Evolutionary conservation across 148 eudicot genomes (phyloP), one percentile per base, ranked within the genome.

Genomic region (Cornus kousa): DNA sequence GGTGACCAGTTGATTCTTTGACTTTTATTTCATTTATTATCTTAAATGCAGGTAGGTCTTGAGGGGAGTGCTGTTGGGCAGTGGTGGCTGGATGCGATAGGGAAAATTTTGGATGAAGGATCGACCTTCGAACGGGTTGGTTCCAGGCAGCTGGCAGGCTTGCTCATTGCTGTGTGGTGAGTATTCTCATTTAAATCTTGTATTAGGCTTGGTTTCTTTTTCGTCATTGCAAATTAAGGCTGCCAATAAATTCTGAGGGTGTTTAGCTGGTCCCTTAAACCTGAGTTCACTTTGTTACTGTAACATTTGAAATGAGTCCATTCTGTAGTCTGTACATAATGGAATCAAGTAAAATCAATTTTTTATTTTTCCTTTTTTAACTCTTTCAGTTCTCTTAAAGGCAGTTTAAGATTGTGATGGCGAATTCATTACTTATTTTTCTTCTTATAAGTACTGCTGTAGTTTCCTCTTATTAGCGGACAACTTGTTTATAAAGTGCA

Each of bases 51-150:
- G 98, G 93, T 96, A 75, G 99, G 99, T 80, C 88, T 96, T 83
- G 99, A 93, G 83, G 98, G 99, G 48, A 96, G 98, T 90, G 43
- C 92, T 80, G 94, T 91, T 75, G 99, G 99, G 77, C 99, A 93
- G 82, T 93, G 93, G 98, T 96, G 99, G 99, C 88, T 93, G 70
- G 98, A 96, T 28, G 87, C 90, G 85, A 89, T 96, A 67, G 99
- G 94, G 19, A 88, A 76, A 81, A 87, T 90, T 46, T 88, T 96
- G 89, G 98, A 88, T 76, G 99, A 96, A 86, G 97, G 95, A 59
- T 87, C 94, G 67, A 96, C 93, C 79, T 96, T 92, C 86, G 86
- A 88, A 76, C 94, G 97, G 68, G 91, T 92, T 81, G 99, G 99
- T 82, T 96, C 94, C 67, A 86, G 99, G 82, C 99, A 96, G 89